Evolutionary conservation across 2,329 filamentous ascomycete genomes (phyloP).

Genomic region (Aspergillus aculeatus): DNA sequence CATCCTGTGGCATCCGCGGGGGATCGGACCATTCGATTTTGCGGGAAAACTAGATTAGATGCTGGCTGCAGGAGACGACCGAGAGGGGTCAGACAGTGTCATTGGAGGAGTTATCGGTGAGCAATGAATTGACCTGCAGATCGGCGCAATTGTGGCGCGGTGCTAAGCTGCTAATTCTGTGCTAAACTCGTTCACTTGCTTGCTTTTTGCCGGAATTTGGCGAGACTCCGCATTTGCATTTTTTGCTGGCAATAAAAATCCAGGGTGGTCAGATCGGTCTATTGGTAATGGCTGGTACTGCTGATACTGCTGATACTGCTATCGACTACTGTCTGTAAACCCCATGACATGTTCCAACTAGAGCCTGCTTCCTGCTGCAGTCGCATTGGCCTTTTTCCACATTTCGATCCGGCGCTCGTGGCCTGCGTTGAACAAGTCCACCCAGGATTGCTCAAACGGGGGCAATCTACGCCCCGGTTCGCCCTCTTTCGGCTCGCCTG

Average conservation of each 20-base stretch:
- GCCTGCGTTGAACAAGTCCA: conserved; percentile 51
- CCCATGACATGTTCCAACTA: conserved; percentile 2
- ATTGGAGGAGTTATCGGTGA: background rate
- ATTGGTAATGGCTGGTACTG: too few species aligned
- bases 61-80: background rate
- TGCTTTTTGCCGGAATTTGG: background rate
- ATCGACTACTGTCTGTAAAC: background rate
- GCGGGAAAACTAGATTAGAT: background rate
- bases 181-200: background rate
- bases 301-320: too few species aligned
- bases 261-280: background rate
- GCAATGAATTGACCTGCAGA: background rate
- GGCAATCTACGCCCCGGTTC: conserved; percentile 43
- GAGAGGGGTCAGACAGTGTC: background rate
- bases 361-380: conserved; percentile 12
- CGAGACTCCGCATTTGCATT: background rate
- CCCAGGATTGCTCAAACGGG: conserved; percentile 44
- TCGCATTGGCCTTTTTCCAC: conserved; percentile 56
- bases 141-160: background rate
- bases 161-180: too few species aligned
- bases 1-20: background rate
- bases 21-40: background rate
- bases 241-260: background rate
- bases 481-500: conserved; percentile 42
- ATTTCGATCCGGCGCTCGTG: conserved; percentile 58